Percentiles rank a stretch among this genome's conserved stretches.
Conservation (phyloP, 208 protist genomes). For the Trichomonas gallinae region DNA sequence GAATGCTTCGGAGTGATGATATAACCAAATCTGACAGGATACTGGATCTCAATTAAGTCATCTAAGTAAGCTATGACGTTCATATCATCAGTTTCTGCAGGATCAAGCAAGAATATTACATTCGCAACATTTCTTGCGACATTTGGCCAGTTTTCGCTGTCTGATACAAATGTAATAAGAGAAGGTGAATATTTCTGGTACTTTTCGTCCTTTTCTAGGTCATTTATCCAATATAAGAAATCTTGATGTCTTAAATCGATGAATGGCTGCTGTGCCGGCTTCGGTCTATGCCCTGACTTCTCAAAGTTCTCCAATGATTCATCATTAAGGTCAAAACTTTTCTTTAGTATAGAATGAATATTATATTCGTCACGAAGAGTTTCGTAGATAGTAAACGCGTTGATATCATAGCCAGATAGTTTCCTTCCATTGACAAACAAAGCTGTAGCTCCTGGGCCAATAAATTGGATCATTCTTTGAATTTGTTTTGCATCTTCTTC, state of each 20-base stretch:
- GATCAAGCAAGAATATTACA: neutral
- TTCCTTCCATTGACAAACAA: neutral
- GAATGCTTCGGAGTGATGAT: neutral
- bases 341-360: neutral
- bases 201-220: neutral
- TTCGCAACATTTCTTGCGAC: neutral
- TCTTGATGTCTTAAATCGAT: neutral
- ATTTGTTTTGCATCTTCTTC: neutral
- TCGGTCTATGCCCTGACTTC: neutral
- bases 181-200: neutral
- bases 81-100: neutral
- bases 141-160: neutral
- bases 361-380: neutral
- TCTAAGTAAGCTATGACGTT: neutral
- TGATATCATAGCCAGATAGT: neutral
- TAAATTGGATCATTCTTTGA: neutral
- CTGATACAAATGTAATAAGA: neutral
- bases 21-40: neutral
- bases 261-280: neutral
- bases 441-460: neutral
- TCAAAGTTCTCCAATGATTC: neutral
- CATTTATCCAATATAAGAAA: slow-evolving; percentile 7
- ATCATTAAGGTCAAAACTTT: neutral
- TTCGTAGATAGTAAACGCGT: neutral
- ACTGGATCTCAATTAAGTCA: neutral